A percentile compares a stretch with the other conserved stretches of the same genome.
Conservation (phyloP, 106 monocot genomes). For the Alisma plantagoaquatica region DNA sequence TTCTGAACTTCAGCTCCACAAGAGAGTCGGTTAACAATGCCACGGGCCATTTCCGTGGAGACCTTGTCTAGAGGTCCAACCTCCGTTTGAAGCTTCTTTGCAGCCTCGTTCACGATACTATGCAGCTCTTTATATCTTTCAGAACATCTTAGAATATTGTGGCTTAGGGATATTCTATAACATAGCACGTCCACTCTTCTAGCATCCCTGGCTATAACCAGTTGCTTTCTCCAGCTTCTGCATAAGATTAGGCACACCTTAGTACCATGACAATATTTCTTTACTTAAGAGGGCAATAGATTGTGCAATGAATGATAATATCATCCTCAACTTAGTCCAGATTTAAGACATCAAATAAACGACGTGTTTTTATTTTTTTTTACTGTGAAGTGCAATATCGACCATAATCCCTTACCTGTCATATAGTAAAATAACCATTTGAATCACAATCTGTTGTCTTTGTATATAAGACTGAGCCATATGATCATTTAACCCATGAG, state of each 20-base stretch:
- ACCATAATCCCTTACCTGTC: too few relatives aligned
- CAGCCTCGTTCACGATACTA: conserved; percentile 26
- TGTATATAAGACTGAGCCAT: too few relatives aligned
- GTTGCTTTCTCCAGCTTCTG: conserved; percentile 82
- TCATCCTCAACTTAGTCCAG: too few relatives aligned
- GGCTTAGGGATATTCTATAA: conserved; percentile 57
- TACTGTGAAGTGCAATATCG: too few relatives aligned
- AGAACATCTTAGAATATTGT: conserved; percentile 43
- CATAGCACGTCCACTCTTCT: conserved; percentile 78
- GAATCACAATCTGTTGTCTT: too few relatives aligned
- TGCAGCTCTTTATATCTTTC: conserved; percentile 41
- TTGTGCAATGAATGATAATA: too few relatives aligned
- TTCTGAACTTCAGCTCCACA: conserved; percentile 51
- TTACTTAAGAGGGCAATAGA: too few relatives aligned
- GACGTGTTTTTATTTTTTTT: too few relatives aligned
- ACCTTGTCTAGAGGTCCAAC: conserved; percentile 40
- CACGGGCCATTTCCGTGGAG: conserved; percentile 34
- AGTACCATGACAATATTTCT: background rate
- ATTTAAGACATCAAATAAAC: too few relatives aligned
- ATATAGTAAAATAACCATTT: too few relatives aligned
- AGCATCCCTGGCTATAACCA: conserved; percentile 69
- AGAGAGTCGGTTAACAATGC: conserved; percentile 49
- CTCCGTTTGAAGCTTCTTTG: conserved; percentile 47
- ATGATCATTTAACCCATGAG: too few relatives aligned
- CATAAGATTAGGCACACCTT: conserved; percentile 2